Base-by-base conservation (phyloP, 2,329 filamentous ascomycete species). In the Zasmidium angulare region DNA sequence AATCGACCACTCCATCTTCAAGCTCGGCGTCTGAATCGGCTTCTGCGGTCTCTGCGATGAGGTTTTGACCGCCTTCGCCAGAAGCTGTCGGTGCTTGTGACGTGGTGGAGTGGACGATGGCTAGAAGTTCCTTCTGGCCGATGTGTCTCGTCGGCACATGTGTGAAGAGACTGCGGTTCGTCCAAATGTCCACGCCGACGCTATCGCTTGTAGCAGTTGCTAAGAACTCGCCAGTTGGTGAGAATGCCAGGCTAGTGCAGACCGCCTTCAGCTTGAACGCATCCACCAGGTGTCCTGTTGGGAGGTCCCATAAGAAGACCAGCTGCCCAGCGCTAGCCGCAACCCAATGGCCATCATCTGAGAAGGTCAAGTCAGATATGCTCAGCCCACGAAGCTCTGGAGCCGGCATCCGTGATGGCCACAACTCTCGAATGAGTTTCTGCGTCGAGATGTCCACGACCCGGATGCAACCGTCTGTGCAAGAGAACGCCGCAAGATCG, bases 271-370 rank as follows among this genome's bases (percentile, higher is more conserved):
- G 84, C 59, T 86, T 86, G 76, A 99, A 92, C 2, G 90, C 91
- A 72, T 99, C 95, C 63, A 99, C 95, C 14, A 99, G 82, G 76
- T 99, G 93, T 23, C 92, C 93, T 0, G 96, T 99, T 0, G 95
- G 91, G 24, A 99, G 80, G 77, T 99, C 96, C 92, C 95, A 99
- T 7, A 98, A 86, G 46, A 95, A 86, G 4, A 91, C 79, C 1
- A 86, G 86, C 71, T 96, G 91, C 69, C 89, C 87, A 0, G 91
- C 92, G 12, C 92, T 89, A 21, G 92, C 91, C 58, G 97, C 86
- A 65, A 99, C 86, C 95, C 95, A 99, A 58, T 92, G 86, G 9
- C 93, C 93, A 73, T 98, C 93, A 66, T 87, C 90, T 2, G 93
- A 98, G 77, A 99, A 98, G 3, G 71, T 72, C 60, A 78, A 76